Conservation (phyloP, 352 stramenopile genomes). For the Phytophthora brassicae region DNA sequence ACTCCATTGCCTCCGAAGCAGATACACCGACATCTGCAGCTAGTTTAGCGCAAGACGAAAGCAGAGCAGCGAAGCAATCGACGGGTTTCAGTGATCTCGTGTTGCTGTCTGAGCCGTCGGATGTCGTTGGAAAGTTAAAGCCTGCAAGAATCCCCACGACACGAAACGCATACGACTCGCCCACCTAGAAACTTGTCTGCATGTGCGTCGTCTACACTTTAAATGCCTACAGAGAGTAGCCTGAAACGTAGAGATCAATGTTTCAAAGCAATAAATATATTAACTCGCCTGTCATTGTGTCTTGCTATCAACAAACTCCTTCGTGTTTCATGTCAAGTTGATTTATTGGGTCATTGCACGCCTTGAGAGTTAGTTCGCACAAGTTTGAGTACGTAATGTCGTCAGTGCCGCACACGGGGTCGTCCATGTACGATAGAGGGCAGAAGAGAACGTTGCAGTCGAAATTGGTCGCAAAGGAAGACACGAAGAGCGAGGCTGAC, state of each 20-base stretch:
- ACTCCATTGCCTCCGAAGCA: not conserved
- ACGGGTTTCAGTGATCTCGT: slow-evolving; percentile 15
- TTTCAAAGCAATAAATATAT: slow-evolving; percentile 26
- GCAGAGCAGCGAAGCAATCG: slow-evolving; percentile 12
- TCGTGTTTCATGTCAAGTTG: no score
- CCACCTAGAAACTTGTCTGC: slow-evolving; percentile 4
- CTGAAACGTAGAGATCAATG: not conserved
- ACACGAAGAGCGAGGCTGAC: no score
- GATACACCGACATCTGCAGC: not conserved
- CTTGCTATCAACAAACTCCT: not conserved
- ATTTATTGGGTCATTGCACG: no score
- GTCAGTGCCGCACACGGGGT: no score
- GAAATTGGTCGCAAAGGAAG: no score
- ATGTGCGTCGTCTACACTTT: no score
- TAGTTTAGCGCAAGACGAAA: not conserved
- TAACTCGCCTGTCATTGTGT: not conserved
- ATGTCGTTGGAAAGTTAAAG: slow-evolving; percentile 26
- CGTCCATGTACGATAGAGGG: no score
- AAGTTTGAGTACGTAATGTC: no score
- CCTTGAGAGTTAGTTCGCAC: no score
- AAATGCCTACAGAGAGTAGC: not conserved
- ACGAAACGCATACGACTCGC: slow-evolving; percentile 20
- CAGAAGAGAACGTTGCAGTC: no score
- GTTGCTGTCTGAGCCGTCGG: slow-evolving; percentile 19
- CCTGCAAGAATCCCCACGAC: slow-evolving; percentile 16